A percentile compares a stretch with the other conserved stretches of the same genome.
phyloP scores from a whole-genome alignment of 306 rosid species.

The Pyrus betulifolia region DNA sequence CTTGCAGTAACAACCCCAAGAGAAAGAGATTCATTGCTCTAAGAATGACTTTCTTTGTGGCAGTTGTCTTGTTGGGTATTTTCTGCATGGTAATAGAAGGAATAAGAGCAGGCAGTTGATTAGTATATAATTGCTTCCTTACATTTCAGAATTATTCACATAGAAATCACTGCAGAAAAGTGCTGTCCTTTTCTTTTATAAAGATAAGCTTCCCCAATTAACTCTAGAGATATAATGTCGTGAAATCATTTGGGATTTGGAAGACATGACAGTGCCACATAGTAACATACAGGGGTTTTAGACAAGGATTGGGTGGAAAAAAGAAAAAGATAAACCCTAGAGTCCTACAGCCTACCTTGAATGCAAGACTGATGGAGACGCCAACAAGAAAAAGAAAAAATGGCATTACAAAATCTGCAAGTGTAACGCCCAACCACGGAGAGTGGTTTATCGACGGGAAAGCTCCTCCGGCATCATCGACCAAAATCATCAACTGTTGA shows the following conservation, averaged over 20 bases:
- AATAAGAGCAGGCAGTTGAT: not conserved
- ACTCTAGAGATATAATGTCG: too few species aligned
- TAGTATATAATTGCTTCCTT: not conserved
- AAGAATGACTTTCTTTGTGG: constrained; percentile 45
- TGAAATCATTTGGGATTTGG: not conserved
- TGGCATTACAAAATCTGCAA: constrained; percentile 80
- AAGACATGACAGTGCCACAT: not conserved
- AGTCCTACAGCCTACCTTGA: constrained; percentile 39
- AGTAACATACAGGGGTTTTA: too few species aligned
- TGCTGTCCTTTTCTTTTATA: not conserved
- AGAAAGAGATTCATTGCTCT: constrained; percentile 64
- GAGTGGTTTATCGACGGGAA: constrained; percentile 75
- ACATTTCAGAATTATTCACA: not conserved
- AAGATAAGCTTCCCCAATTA: not conserved
- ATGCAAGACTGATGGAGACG: constrained; percentile 55
- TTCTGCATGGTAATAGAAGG: constrained; percentile 36
- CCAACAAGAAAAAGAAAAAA: constrained; percentile 73
- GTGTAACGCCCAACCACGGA: constrained; percentile 77
- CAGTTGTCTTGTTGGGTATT: constrained; percentile 47
- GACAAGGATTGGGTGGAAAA: not conserved
- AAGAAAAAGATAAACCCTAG: not conserved
- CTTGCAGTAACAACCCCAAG: constrained; percentile 60
- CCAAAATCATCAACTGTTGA: constrained; percentile 67
- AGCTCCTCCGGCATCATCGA: constrained; percentile 65
- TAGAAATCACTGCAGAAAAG: not conserved